Percentiles rank a stretch among this genome's conserved stretches.
These are phyloP conservation scores for Allium sativum DNA, from an alignment of 106 monocot genomes.

Conservation along the genomic window DNA sequence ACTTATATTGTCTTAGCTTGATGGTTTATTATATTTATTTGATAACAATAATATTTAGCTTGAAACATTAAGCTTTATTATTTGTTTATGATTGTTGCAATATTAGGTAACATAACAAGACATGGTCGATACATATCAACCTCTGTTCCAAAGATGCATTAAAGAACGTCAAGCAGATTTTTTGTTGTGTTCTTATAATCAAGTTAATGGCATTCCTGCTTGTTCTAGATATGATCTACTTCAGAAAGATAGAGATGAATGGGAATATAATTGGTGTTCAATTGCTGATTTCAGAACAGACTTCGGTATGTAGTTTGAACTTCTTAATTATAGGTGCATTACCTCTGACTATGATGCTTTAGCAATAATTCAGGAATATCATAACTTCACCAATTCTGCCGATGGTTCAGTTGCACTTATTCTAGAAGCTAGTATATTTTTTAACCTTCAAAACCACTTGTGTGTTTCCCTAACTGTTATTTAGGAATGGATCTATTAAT, in stretches of 20 bases:
- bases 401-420: slow-evolving; percentile 81
- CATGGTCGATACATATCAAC: slow-evolving; percentile 85
- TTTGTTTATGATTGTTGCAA: no score
- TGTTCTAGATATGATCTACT: slow-evolving; percentile 60
- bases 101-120: slow-evolving; percentile 76
- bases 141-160: slow-evolving; percentile 76
- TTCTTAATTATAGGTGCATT: slow-evolving; percentile 39
- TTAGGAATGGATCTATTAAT: no score
- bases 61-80: no score
- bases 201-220: slow-evolving; percentile 72
- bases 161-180: slow-evolving; percentile 61
- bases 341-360: slow-evolving; percentile 96
- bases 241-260: slow-evolving; percentile 48
- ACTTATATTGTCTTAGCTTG: no score
- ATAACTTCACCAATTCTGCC: slow-evolving; percentile 45
- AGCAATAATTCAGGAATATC: slow-evolving; percentile 76
- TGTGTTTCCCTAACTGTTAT: no score
- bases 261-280: slow-evolving; percentile 74
- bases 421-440: slow-evolving; percentile 57
- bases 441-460: no score
- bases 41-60: no score
- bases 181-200: slow-evolving; percentile 97
- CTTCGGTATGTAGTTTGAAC: background rate
- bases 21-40: no score
- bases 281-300: background rate